Conservation (phyloP, 176 grass and related monocot species). For the Bolboschoenus planiculmis region DNA sequence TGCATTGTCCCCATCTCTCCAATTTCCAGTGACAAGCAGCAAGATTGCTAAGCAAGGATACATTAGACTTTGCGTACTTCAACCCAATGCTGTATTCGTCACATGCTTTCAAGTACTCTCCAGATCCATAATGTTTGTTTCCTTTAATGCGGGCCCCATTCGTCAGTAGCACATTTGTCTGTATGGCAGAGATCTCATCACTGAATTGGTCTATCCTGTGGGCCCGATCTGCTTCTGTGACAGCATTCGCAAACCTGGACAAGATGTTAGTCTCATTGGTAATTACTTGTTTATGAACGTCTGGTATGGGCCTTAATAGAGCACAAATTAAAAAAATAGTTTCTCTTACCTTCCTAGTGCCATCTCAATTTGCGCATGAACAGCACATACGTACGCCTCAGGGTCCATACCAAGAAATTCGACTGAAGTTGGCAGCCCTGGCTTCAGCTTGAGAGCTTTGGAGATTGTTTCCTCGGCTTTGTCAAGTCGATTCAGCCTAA, state of each 20-base stretch:
- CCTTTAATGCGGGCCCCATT: constrained; percentile 34
- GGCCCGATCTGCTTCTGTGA: constrained; percentile 47
- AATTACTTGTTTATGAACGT: too few relatives aligned
- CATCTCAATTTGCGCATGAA: constrained; percentile 69
- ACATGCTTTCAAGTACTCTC: constrained; percentile 40
- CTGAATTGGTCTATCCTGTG: constrained; percentile 36
- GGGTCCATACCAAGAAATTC: constrained; percentile 39
- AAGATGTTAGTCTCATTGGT: background rate
- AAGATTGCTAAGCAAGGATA: constrained; percentile 50
- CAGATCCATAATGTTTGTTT: constrained; percentile 46
- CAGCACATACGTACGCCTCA: constrained; percentile 49
- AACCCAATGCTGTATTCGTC: constrained; percentile 55
- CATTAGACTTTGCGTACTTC: constrained; percentile 47
- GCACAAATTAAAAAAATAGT: too few relatives aligned
- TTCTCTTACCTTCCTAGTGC: too few relatives aligned
- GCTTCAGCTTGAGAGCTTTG: constrained; percentile 7
- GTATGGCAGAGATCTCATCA: constrained; percentile 30
- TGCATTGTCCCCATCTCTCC: constrained; percentile 42
- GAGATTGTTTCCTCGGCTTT: constrained; percentile 47
- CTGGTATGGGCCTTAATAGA: too few relatives aligned
- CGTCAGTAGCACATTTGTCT: constrained; percentile 38
- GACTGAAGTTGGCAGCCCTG: constrained; percentile 20
- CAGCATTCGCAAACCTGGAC: constrained; percentile 58
- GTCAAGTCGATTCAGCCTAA: constrained; percentile 45
- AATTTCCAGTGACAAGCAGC: constrained; percentile 58